phyloP scores from a whole-genome alignment of 2,329 filamentous ascomycete genomes.

The Myriosclerotinia scirpicola region DNA sequence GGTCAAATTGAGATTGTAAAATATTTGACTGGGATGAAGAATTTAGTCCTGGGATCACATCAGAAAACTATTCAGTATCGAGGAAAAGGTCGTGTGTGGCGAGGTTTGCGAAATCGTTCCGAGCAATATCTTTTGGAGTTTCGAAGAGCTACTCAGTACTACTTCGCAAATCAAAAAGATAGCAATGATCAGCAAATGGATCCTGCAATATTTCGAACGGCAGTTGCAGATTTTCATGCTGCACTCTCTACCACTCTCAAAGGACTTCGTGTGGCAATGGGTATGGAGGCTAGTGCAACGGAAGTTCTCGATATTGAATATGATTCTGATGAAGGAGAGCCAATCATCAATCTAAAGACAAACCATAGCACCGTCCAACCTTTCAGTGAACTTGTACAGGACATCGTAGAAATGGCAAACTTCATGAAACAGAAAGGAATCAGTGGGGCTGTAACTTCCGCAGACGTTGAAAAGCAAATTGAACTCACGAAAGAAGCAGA shows the following conservation, averaged over 20 bases:
- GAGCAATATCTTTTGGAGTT: slow-evolving; percentile 15
- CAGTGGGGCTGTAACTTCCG: no score
- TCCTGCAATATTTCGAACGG: not conserved
- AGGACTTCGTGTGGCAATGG: not conserved
- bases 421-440: not conserved
- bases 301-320: slow-evolving; percentile 10
- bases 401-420: not conserved
- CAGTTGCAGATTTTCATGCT: slow-evolving; percentile 14
- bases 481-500: not conserved
- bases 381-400: slow-evolving; percentile 11
- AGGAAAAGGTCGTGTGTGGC: slow-evolving; percentile 31
- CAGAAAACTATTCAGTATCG: slow-evolving; percentile 17
- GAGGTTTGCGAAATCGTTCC: slow-evolving; percentile 17
- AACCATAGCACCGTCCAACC: slow-evolving; percentile 7
- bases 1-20: no score
- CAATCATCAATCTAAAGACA: slow-evolving; percentile 2
- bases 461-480: not conserved
- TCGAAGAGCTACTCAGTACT: slow-evolving; percentile 13
- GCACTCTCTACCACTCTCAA: not conserved
- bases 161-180: slow-evolving; percentile 4
- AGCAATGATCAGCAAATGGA: not conserved
- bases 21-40: not conserved
- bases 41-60: not conserved
- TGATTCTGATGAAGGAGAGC: slow-evolving; percentile 13
- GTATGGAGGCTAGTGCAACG: not conserved